Percentiles rank a stretch among this genome's conserved stretches.
phyloP scores from a whole-genome alignment of 257 asterid genomes.

The Solanum habrochaites region DNA sequence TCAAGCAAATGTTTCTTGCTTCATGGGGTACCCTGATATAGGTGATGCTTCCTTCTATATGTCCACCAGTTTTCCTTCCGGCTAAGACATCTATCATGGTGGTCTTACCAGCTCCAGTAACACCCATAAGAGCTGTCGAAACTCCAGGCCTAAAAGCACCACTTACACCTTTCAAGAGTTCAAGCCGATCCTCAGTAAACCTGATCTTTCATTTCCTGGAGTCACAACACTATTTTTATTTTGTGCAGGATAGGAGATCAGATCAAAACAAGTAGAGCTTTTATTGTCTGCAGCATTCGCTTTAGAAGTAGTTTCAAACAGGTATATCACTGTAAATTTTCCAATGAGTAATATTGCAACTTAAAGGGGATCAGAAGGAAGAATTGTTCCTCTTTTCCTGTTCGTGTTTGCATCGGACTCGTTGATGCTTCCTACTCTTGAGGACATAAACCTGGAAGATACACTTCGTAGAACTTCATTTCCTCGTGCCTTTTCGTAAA shows the following conservation, averaged over 20 bases:
- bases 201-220: constrained; percentile 34
- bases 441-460: constrained; percentile 10
- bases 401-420: neutral
- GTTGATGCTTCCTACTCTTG: neutral
- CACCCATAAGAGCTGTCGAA: constrained; percentile 57
- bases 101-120: constrained; percentile 56
- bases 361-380: constrained; percentile 40
- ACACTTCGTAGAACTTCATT: neutral
- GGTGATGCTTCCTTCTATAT: constrained; percentile 36
- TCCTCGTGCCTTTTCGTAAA: neutral
- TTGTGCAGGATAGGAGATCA: neutral
- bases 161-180: constrained; percentile 30
- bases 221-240: neutral
- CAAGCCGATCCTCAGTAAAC: constrained; percentile 29
- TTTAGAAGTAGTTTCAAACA: neutral
- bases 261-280: neutral
- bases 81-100: constrained; percentile 51
- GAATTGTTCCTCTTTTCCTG: constrained; percentile 30
- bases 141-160: constrained; percentile 47
- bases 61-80: constrained; percentile 49
- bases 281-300: neutral
- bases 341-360: neutral
- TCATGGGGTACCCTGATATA: constrained; percentile 44
- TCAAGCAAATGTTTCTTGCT: constrained; percentile 42
- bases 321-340: neutral